Conservation (phyloP, 495 filamentous ascomycete species). For the Aspergillus funiculosus region DNA sequence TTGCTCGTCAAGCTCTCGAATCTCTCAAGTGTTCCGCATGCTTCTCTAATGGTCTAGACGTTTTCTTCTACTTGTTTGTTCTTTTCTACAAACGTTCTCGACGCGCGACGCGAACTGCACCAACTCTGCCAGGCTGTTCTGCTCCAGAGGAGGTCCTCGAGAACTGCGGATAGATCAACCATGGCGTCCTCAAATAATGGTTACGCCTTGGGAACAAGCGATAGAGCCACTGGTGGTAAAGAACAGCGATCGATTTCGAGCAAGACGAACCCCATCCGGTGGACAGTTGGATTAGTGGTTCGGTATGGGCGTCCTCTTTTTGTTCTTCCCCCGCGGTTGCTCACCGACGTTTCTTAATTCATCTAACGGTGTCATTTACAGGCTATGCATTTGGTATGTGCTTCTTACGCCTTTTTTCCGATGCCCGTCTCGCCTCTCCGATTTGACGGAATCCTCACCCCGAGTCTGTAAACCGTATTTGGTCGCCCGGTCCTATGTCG, state of each 20-base stretch:
- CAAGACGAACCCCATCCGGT: conserved; percentile 37
- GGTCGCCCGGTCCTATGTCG: conserved; percentile 56
- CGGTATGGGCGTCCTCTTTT: conserved; percentile 45
- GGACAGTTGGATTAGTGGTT: conserved; percentile 52
- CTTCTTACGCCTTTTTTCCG: conserved; percentile 73
- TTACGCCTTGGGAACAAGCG: conserved; percentile 19
- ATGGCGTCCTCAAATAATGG: conserved; percentile 31
- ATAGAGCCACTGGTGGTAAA: conserved; percentile 14
- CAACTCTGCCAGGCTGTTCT: conserved; percentile 7
- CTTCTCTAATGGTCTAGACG: conserved; percentile 3
- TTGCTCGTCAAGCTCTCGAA: neutral
- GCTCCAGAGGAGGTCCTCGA: conserved; percentile 6
- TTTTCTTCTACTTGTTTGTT: neutral
- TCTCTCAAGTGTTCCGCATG: neutral
- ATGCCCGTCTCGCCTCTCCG: conserved; percentile 66
- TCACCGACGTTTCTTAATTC: neutral
- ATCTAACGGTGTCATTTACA: conserved; percentile 28
- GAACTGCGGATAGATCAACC: conserved; percentile 1
- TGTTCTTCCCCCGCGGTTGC: neutral
- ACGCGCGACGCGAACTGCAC: conserved; percentile 6
- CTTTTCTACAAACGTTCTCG: neutral
- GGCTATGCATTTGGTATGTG: conserved; percentile 78
- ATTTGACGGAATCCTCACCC: conserved; percentile 64
- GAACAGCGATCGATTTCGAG: conserved; percentile 16
- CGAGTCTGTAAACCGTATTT: conserved; percentile 82